phyloP scores from a whole-genome alignment of 495 filamentous ascomycete species.

The Evernia prunastri region DNA sequence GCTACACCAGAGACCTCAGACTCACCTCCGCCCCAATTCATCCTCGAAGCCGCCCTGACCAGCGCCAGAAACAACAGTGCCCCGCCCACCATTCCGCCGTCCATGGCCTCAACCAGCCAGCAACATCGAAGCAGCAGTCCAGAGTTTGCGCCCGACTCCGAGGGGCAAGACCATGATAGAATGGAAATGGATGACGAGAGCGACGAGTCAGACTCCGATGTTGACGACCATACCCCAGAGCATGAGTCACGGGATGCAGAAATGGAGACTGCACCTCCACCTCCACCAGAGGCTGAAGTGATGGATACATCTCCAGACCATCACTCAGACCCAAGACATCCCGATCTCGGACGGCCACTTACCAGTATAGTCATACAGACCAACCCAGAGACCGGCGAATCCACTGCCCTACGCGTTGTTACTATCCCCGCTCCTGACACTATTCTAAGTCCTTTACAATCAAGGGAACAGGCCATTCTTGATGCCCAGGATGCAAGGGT shows the following conservation, averaged over 20 bases:
- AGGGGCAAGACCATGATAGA: conserved; percentile 29
- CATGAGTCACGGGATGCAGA: conserved; percentile 12
- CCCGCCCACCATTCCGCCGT: conserved; percentile 4
- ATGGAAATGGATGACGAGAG: conserved; percentile 28
- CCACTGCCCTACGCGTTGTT: conserved; percentile 14
- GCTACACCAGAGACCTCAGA: conserved; percentile 14
- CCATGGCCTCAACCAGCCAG: conserved; percentile 1
- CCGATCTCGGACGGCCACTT: conserved; percentile 1
- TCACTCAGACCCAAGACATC: conserved; percentile 3
- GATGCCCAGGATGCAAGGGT: conserved; percentile 5
- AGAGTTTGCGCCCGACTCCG: neutral
- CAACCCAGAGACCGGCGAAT: conserved; percentile 10
- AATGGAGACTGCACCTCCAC: neutral
- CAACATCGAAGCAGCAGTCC: neutral
- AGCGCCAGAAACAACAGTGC: conserved; percentile 9
- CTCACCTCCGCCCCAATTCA: conserved; percentile 16
- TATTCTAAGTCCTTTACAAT: neutral
- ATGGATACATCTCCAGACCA: conserved; percentile 29
- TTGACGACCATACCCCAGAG: conserved; percentile 14
- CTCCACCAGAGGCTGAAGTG: conserved; percentile 15
- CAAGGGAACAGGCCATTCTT: conserved; percentile 2
- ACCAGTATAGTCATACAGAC: conserved; percentile 6
- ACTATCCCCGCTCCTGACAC: conserved; percentile 2
- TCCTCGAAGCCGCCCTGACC: conserved; percentile 16
- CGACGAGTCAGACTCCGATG: conserved; percentile 20